Conservation (phyloP, 352 stramenopile species). For the Phytophthora pisi region DNA sequence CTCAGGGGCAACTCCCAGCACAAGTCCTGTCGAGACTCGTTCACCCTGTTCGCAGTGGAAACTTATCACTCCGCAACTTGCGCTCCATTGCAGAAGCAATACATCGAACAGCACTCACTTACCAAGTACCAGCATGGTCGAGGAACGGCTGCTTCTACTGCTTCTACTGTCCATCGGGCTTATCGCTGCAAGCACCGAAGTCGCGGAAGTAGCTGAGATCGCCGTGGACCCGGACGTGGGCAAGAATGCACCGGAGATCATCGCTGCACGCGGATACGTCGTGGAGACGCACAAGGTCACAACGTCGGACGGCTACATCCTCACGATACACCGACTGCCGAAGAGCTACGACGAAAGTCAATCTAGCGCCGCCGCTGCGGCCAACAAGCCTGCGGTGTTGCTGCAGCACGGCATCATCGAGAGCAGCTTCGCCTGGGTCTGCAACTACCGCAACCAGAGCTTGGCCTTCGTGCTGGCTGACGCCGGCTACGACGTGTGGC, state of each 20-base stretch:
- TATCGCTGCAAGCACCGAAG: conserved; percentile 2
- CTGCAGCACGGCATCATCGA: conserved; percentile 60
- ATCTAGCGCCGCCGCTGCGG: conserved; percentile 5
- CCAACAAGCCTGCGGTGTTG: conserved; percentile 50
- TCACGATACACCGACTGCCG: conserved; percentile 55
- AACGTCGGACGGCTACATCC: conserved; percentile 56
- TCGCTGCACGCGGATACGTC: conserved; percentile 39
- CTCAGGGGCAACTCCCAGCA: not conserved
- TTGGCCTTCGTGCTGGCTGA: conserved; percentile 57
- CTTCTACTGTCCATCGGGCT: conserved; percentile 5
- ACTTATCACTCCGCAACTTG: conserved; percentile 14
- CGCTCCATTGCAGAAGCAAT: conserved; percentile 25
- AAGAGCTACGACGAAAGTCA: conserved; percentile 50
- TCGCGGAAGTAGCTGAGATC: conserved; percentile 2
- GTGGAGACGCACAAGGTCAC: conserved; percentile 52
- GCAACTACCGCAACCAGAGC: conserved; percentile 60
- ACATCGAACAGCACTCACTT: not conserved
- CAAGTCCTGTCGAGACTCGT: not conserved
- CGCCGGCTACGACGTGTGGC: conserved; percentile 63
- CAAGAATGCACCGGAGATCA: conserved; percentile 29
- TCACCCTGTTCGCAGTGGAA: not conserved
- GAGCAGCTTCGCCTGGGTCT: conserved; percentile 53
- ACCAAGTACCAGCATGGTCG: not conserved
- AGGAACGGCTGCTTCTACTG: conserved; percentile 2
- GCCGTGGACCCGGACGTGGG: conserved; percentile 32